Percentiles rank a stretch among this genome's conserved stretches.
Conservation (phyloP, 257 asterid genomes). For the Fraxinus cuspidata region DNA sequence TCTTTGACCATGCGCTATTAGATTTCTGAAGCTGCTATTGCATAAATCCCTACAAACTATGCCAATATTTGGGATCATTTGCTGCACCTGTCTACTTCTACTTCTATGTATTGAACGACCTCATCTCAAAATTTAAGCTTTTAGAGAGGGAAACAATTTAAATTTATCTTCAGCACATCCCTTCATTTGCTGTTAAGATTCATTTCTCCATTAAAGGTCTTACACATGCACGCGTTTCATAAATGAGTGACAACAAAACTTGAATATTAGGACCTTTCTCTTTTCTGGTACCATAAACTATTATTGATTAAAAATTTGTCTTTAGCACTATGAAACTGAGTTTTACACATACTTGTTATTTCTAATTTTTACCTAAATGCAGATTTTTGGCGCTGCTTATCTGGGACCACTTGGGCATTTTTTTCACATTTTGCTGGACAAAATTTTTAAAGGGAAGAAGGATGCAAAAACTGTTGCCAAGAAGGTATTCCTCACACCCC, state of each 20-base stretch:
- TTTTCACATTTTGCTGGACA: constrained; percentile 77
- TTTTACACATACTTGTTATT: constrained; percentile 15
- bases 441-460: constrained; percentile 86
- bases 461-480: constrained; percentile 86
- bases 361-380: constrained; percentile 31
- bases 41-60: background rate
- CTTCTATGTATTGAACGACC: background rate
- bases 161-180: background rate
- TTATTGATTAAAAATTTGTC: background rate
- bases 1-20: background rate
- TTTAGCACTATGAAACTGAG: background rate
- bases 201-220: background rate
- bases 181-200: background rate
- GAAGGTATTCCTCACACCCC: constrained; percentile 54
- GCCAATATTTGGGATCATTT: too few species aligned
- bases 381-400: constrained; percentile 89
- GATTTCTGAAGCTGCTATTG: background rate
- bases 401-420: constrained; percentile 93
- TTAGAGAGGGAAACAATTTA: background rate
- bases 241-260: background rate
- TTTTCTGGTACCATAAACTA: background rate
- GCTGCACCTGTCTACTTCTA: background rate
- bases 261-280: background rate
- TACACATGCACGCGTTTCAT: background rate
- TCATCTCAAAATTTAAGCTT: background rate